These are phyloP conservation scores for Mycena maculata DNA, from an alignment of 768 basidiomycete genomes.

Conservation along the genomic window DNA sequence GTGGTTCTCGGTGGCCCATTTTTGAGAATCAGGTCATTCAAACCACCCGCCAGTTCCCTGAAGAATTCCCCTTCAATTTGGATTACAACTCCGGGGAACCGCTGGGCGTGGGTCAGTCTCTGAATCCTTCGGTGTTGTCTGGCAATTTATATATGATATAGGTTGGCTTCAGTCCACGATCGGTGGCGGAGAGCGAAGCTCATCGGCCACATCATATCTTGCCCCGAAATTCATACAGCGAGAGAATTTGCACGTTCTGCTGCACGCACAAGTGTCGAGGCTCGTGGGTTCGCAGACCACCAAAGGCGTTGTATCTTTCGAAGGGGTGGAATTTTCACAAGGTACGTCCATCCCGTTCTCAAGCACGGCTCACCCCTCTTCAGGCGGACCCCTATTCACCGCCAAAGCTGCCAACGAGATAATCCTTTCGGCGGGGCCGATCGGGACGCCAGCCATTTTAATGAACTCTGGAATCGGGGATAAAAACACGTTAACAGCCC, in stretches of 20 bases:
- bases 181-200: conserved; percentile 41
- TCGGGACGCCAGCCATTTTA: conserved; percentile 44
- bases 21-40: conserved; percentile 46
- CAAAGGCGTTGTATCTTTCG: conserved; percentile 11
- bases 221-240: conserved; percentile 36
- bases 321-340: conserved; percentile 36
- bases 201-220: conserved; percentile 47
- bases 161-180: conserved; percentile 43
- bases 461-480: conserved; percentile 48
- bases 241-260: conserved; percentile 43
- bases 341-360: conserved; percentile 9
- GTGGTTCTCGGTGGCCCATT: conserved; percentile 36
- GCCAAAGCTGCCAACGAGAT: conserved; percentile 44
- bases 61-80: conserved; percentile 34
- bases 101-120: conserved; percentile 38
- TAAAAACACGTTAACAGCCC: conserved; percentile 16
- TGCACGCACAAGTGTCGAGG: conserved; percentile 39
- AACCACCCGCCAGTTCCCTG: conserved; percentile 38
- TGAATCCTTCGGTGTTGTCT: neutral
- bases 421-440: conserved; percentile 47
- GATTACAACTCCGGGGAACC: conserved; percentile 44
- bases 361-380: neutral
- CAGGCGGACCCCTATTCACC: conserved; percentile 14
- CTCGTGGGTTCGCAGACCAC: conserved; percentile 19
- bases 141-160: conserved; percentile 4